Conservation (phyloP, 2,329 filamentous ascomycete genomes). For the Botrytis fragariae region DNA sequence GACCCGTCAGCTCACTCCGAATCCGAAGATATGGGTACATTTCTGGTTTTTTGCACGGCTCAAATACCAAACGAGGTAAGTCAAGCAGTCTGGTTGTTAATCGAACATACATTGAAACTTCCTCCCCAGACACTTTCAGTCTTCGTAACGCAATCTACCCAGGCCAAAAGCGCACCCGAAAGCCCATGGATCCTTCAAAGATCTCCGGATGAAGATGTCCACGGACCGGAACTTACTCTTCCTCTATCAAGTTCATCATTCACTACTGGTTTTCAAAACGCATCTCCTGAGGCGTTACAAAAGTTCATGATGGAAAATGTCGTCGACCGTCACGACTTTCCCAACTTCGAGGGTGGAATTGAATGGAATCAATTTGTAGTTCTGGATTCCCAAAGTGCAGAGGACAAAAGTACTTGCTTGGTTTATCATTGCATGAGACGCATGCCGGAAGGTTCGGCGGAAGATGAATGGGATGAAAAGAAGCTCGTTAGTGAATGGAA, state of each 20-base stretch:
- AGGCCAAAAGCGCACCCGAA: not conserved
- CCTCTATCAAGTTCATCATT: not conserved
- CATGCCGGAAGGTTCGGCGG: not conserved
- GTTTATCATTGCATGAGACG: not conserved
- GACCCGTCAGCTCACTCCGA: not conserved
- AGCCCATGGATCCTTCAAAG: not conserved
- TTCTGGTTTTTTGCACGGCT: not conserved
- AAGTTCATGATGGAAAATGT: not conserved
- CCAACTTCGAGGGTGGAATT: not conserved
- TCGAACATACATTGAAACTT: not conserved
- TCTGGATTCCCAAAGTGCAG: not conserved
- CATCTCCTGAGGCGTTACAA: not conserved
- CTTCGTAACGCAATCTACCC: not conserved
- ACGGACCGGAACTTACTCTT: not conserved
- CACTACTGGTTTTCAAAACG: not conserved
- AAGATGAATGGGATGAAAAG: not conserved
- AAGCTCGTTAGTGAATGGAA: conserved; percentile 7
- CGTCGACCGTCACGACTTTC: not conserved
- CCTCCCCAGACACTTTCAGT: not conserved
- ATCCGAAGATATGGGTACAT: not conserved
- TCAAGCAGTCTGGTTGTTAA: too few relatives aligned
- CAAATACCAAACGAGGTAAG: not conserved
- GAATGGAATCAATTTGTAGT: not conserved
- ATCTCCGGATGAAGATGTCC: not conserved
- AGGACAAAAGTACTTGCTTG: not conserved